These are phyloP conservation scores for Starmerella stigmatis DNA, from an alignment of 805 yeast genomes.

Conservation along the genomic window DNA sequence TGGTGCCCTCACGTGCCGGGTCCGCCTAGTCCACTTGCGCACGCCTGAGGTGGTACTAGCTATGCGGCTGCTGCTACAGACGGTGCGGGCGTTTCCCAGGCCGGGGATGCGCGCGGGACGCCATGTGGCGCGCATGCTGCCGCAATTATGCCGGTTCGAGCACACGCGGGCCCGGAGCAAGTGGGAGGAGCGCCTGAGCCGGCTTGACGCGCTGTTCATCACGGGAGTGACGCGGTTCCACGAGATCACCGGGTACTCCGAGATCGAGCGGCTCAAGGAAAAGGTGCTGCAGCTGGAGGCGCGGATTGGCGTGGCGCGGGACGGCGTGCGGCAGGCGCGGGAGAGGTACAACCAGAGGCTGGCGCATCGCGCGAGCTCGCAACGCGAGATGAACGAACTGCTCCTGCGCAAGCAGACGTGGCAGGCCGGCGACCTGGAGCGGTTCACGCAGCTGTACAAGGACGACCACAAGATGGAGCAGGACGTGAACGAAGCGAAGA, in stretches of 20 bases:
- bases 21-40: not conserved
- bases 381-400: constrained; percentile 76
- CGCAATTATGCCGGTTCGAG: not conserved
- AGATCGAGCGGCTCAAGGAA: constrained; percentile 60
- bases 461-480: constrained; percentile 68
- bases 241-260: constrained; percentile 83
- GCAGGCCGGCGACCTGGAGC: constrained; percentile 67
- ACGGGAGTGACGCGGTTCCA: constrained; percentile 50
- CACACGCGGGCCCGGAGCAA: constrained; percentile 2
- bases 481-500: constrained; percentile 43
- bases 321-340: constrained; percentile 33
- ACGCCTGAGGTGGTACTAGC: too few relatives aligned
- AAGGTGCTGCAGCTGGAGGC: constrained; percentile 48
- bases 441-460: constrained; percentile 70
- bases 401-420: constrained; percentile 76
- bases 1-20: not conserved
- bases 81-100: not conserved
- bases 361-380: constrained; percentile 49
- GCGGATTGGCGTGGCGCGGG: constrained; percentile 41
- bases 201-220: constrained; percentile 30
- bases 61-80: not conserved
- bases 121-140: too few relatives aligned
- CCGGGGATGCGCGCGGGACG: not conserved
- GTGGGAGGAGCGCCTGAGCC: constrained; percentile 9
- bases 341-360: constrained; percentile 33